Evolutionary conservation across 257 asterid species (phyloP), one percentile per base, ranked within the genome.

Genomic region (Verbascum thapsus): DNA sequence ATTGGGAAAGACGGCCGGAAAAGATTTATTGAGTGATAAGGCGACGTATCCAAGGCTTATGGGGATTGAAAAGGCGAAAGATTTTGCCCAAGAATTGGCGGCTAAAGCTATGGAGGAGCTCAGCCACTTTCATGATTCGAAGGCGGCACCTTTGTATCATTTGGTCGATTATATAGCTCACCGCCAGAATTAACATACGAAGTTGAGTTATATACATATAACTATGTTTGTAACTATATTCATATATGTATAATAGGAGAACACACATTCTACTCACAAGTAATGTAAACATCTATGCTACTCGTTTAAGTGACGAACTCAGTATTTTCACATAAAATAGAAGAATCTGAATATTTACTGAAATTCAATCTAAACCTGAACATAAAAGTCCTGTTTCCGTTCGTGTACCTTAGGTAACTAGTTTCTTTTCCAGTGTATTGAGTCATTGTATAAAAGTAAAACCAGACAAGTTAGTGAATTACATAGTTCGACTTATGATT

Each of bases 1-100:
- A 57, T 47, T 84, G 69, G 95, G 95, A 17, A 86, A 86, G 70
- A 81, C 89, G 35, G 91, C 95, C 1, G 90, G 95, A 2, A 87
- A 82, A 20, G 95, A 88, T 35, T 52, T 83, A 75, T 81, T 56
- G 3, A 66, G 69, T 0, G 74, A 71, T 10, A 85, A 85, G 67
- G 90, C 94, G 2, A 82, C 96, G 6, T 85, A 83, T 47, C 94
- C 96, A 0, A 79, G 76, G 80, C 72, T 85, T 15, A 74, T 87
- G 88, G 96, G 94, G 64, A 64, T 87, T 5, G 78, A 74, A 11
- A 74, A 75, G 71, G 87, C 96, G 0, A 71, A 48, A 64, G 74
- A 40, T 13, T 81, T 83, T 23, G 91, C 83, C 11, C 26, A 40
- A 2, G 75, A 81, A 43, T 63, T 88, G 80, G 50, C 64, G 72